Base-by-base conservation (phyloP, 108 stramenopile genomes). In the Aureococcus anophagefferens region DNA sequence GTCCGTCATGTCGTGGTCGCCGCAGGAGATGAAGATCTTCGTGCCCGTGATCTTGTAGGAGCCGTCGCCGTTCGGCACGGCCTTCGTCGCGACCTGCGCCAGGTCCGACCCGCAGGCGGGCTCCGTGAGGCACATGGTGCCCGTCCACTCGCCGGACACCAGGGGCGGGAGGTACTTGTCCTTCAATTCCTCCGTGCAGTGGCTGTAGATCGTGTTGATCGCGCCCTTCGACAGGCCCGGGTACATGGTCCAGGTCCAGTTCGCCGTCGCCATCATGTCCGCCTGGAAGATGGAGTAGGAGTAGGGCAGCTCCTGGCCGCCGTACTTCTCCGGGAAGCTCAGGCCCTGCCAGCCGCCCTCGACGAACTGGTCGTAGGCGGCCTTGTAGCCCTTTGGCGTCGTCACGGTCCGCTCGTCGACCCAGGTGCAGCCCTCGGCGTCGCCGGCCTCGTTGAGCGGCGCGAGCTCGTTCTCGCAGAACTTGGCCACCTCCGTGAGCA, bases 71-170 rank as follows among this genome's bases (percentile, higher is more conserved):
- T 46, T 31, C 18, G 32, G 70, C 0, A 31, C 31, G 11, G 77
- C 77, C 40, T 71, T 72, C 46, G 69, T 64, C 29, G 21, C 21
- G 34, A 73, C 37, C 17, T 77, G 46, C 0, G 66, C 72, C n/a
- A 77, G 63, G 29, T 37, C 36, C 0, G 73, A 69, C 21, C 77
- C 77, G 37, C 68, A 59, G n/a, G 67, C 66, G 25, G 77, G 62
- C 66, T 77, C 77, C 17, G 71, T 69, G 29, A 77, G 67, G 68
- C 62, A 62, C 77, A 77, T 77, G 32, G 77, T 77, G 30, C 77
- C 77, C 18, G 21, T 46, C 11, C 0, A 77, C 4, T 45, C 28
- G 5, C 77, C 77, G 0, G 35, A 65, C 0, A 68, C 45, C 37
- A 77, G 30, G 13, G 72, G 72, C 14, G 62, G 35, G 5, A 77